Base-by-base conservation (phyloP, 768 basidiomycete species). In the Melanogaster broomeanus region DNA sequence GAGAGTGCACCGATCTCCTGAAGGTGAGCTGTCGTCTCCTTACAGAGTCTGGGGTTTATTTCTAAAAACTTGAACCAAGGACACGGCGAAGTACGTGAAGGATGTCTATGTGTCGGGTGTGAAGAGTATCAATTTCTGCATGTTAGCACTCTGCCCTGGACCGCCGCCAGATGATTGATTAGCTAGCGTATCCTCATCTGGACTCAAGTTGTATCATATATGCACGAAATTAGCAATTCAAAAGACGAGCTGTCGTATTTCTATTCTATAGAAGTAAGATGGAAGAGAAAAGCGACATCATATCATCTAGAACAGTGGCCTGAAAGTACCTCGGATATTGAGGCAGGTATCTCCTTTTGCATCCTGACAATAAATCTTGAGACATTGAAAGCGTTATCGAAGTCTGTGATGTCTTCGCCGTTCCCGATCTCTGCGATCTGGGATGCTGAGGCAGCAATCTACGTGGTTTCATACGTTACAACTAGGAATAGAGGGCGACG, bases 1-100 rank as follows among this genome's bases (percentile, higher is more conserved):
- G 90, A 0, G 73, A 75, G 51, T 83, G 81, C 56, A 68, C 53
- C 1, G 74, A 88, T 62, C 70, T 93, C 39, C 66, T 93, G 45
- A 63, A 74, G 64, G 89, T 81, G 60, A 13, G 54, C 22, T n/a
- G 40, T 6, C 28, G 15, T 30, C 42, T 27, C 34, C 28, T 9
- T n/a, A 1, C 37, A 25, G 3, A 38, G 22, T 13, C 18, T 30
- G 33, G 1, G 6, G 6, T 45, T 5, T 19, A 16, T 47, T 45
- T 52, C 42, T 53, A 21, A 43, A 33, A 39, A n/a, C n/a, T n/a
- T n/a, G n/a, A 18, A 43, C 16, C 10, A 50, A 78, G 76, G 79
- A 82, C 56, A 68, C 74, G 6, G 79, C 76, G 2, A 72, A 71
- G 52, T 67, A 78, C 44, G 72, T 82, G 18, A 70, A 68, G 55